These are phyloP conservation scores for Jamesozyma lodderae DNA, from an alignment of 805 yeast species.

Conservation along the genomic window DNA sequence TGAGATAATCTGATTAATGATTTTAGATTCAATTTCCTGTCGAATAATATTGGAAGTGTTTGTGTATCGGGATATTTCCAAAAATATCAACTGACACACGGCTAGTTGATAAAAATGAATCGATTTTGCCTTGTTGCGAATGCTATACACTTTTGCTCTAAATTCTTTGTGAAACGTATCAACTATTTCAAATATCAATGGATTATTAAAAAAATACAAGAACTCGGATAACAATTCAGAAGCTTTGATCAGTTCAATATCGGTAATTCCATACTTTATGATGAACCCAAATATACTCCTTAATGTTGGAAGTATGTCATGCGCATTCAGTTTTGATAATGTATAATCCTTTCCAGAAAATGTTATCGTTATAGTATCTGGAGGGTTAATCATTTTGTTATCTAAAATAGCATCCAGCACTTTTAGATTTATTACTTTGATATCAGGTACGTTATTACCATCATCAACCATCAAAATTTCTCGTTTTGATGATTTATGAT, in stretches of 20 bases:
- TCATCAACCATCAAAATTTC: neutral
- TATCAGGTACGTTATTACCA: neutral
- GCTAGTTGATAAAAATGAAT: conserved; percentile 28
- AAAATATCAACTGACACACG: conserved; percentile 22
- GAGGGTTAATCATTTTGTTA: conserved; percentile 9
- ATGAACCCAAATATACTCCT: conserved; percentile 15
- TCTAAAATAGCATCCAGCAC: conserved; percentile 12
- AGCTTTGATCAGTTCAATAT: conserved; percentile 17
- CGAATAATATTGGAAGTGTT: conserved; percentile 9
- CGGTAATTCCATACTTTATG: conserved; percentile 20
- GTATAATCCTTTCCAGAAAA: conserved; percentile 10
- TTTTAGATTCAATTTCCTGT: conserved; percentile 12
- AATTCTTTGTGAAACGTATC: conserved; percentile 22
- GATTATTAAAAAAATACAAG: conserved; percentile 14
- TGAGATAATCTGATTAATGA: conserved; percentile 20
- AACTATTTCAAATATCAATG: conserved; percentile 13
- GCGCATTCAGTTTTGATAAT: conserved; percentile 15
- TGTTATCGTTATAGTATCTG: conserved; percentile 13
- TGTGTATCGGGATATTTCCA: conserved; percentile 20
- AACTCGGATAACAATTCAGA: conserved; percentile 15
- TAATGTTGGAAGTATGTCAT: conserved; percentile 5
- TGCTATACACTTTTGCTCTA: conserved; percentile 17
- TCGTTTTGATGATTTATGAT: neutral
- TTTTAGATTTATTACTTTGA: neutral
- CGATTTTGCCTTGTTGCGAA: conserved; percentile 22